A percentile compares a stretch with the other conserved stretches of the same genome.
Conservation (phyloP, 225 moss, liverwort and hornwort genomes). For the Bryoerythrophyllum caledonicum region DNA sequence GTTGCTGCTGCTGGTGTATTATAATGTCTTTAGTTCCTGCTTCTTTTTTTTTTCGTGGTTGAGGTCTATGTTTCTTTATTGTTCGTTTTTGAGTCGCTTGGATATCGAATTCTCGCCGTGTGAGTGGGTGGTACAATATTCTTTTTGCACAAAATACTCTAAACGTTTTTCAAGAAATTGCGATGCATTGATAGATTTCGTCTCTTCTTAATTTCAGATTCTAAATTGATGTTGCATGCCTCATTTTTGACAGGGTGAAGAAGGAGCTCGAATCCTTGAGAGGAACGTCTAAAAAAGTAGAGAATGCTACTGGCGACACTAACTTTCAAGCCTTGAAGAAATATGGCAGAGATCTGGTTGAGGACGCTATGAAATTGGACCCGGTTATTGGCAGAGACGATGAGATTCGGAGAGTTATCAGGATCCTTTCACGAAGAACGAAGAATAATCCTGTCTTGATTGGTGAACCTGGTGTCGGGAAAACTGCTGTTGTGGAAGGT, state of each 20-base stretch:
- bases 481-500: constrained; percentile 95
- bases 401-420: constrained; percentile 90
- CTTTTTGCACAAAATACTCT: too few species aligned
- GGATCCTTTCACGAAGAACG: constrained; percentile 83
- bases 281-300: constrained; percentile 70
- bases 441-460: constrained; percentile 97
- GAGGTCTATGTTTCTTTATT: not conserved
- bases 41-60: not conserved
- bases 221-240: too few species aligned
- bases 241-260: constrained; percentile 46
- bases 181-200: too few species aligned
- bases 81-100: not conserved
- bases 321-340: constrained; percentile 87
- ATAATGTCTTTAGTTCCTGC: not conserved
- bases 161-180: too few species aligned
- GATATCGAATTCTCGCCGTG: not conserved
- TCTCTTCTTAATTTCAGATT: too few species aligned
- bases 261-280: constrained; percentile 66
- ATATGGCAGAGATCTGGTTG: constrained; percentile 89
- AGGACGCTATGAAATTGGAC: constrained; percentile 78
- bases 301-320: constrained; percentile 70
- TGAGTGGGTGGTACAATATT: too few species aligned
- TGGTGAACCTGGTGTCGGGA: constrained; percentile 95
- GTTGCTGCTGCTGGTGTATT: not conserved
- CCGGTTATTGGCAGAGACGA: constrained; percentile 97